Evolutionary conservation across 2,329 filamentous ascomycete genomes (phyloP).

Genomic region (Ceratocystis albifundus): DNA sequence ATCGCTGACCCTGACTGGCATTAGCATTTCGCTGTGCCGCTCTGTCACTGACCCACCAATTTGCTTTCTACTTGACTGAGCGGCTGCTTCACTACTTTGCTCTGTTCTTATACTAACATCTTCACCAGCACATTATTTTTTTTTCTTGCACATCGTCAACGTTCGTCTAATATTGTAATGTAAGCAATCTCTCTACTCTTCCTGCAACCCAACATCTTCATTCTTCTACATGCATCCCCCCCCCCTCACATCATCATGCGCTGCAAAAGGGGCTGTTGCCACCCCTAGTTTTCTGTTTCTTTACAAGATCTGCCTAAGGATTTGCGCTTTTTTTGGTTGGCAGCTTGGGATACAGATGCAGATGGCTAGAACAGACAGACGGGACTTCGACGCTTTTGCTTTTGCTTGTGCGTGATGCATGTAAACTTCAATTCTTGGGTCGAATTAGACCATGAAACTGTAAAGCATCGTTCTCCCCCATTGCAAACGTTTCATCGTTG

Average conservation of each 20-base stretch:
- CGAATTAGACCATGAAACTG: slow-evolving; percentile 2
- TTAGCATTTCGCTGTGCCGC: not conserved
- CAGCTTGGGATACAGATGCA: not conserved
- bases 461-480: not conserved
- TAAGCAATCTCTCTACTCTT: not conserved
- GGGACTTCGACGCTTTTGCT: not conserved
- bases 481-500: slow-evolving; percentile 10
- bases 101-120: too few species aligned
- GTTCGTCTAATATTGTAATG: not conserved
- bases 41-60: not conserved
- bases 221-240: slow-evolving; percentile 3
- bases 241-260: slow-evolving; percentile 3
- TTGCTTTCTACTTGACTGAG: not conserved
- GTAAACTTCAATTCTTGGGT: not conserved
- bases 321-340: slow-evolving; percentile 1
- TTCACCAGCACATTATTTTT: too few species aligned
- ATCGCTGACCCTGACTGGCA: too few species aligned
- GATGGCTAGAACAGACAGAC: not conserved
- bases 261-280: slow-evolving; percentile 1
- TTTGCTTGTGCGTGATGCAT: slow-evolving; percentile 7
- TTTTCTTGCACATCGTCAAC: too few species aligned
- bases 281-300: not conserved
- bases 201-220: not conserved
- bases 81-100: not conserved
- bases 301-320: slow-evolving; percentile 8